These are phyloP conservation scores for Aspergillus niger DNA, from an alignment of 2,329 filamentous ascomycete genomes.

Conservation along the genomic window DNA sequence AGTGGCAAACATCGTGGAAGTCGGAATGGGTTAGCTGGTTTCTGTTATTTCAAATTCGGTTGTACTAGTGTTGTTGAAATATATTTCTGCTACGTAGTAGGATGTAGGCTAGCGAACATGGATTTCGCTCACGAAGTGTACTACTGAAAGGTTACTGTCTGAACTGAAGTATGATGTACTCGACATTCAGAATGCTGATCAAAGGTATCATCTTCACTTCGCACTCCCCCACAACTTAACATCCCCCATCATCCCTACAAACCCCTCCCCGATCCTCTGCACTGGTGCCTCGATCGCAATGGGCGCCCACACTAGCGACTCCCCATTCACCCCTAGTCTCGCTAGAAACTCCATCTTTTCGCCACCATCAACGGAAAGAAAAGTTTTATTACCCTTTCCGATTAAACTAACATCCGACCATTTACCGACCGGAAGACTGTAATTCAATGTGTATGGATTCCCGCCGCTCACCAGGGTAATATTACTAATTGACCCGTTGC, in stretches of 20 bases:
- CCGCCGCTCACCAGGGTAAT: slow-evolving; percentile 44
- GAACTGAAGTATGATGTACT: too few relatives aligned
- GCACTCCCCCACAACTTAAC: not conserved
- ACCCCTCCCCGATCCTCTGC: not conserved
- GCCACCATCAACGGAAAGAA: not conserved
- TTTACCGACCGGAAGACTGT: slow-evolving; percentile 40
- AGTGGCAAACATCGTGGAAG: too few relatives aligned
- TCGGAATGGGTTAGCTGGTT: too few relatives aligned
- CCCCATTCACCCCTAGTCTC: not conserved
- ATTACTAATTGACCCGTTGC: slow-evolving; percentile 37
- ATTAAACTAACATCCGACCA: slow-evolving; percentile 30
- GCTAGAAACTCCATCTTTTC: not conserved
- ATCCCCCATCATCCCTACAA: not conserved
- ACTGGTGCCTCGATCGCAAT: slow-evolving; percentile 5
- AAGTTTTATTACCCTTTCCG: not conserved
- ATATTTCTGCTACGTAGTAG: too few relatives aligned
- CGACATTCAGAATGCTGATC: not conserved
- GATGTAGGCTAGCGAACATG: too few relatives aligned
- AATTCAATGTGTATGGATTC: slow-evolving; percentile 45
- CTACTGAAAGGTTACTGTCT: too few relatives aligned
- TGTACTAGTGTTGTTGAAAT: too few relatives aligned
- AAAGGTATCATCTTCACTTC: too few relatives aligned
- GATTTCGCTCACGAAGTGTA: too few relatives aligned
- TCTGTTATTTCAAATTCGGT: too few relatives aligned
- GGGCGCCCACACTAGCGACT: not conserved